These are phyloP conservation scores for Fusarium liriodendri DNA, from an alignment of 2,329 filamentous ascomycete species.

Conservation along the genomic window DNA sequence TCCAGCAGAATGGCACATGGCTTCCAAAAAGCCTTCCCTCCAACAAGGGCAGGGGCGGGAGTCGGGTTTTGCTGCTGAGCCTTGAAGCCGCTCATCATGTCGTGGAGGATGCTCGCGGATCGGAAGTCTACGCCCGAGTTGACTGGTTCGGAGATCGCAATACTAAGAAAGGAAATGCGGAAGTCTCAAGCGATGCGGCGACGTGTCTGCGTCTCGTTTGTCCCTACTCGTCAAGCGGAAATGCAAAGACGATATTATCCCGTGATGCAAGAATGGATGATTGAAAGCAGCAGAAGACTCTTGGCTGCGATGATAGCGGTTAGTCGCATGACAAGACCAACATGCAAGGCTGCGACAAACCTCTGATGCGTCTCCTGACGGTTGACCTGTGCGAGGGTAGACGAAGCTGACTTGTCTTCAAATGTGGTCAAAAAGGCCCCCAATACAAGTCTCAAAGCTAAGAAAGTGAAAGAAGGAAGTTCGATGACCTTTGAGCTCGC, in stretches of 20 bases:
- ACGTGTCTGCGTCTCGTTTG: too few relatives aligned
- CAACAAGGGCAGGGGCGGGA: not conserved
- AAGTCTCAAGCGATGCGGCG: not conserved
- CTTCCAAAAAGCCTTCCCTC: not conserved
- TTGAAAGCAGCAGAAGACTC: too few relatives aligned
- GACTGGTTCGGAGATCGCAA: not conserved
- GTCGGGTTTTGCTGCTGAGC: too few relatives aligned
- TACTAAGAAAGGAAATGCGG: not conserved
- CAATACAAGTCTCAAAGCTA: not conserved
- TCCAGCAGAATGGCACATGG: not conserved
- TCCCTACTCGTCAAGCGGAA: too few relatives aligned
- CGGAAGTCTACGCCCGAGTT: not conserved
- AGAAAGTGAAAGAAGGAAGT: not conserved
- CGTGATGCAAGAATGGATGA: too few relatives aligned
- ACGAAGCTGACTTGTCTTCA: too few relatives aligned
- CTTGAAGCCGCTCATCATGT: not conserved
- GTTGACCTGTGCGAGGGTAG: too few relatives aligned
- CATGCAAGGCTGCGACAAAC: too few relatives aligned
- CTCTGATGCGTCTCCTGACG: too few relatives aligned
- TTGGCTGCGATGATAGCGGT: not conserved
- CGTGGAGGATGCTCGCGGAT: not conserved
- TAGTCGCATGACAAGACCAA: too few relatives aligned
- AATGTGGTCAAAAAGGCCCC: too few relatives aligned
- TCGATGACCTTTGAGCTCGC: not conserved
- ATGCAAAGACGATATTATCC: too few relatives aligned